Conservation (phyloP, 2,329 filamentous ascomycete genomes). For the Coniochaeta ligniaria region DNA sequence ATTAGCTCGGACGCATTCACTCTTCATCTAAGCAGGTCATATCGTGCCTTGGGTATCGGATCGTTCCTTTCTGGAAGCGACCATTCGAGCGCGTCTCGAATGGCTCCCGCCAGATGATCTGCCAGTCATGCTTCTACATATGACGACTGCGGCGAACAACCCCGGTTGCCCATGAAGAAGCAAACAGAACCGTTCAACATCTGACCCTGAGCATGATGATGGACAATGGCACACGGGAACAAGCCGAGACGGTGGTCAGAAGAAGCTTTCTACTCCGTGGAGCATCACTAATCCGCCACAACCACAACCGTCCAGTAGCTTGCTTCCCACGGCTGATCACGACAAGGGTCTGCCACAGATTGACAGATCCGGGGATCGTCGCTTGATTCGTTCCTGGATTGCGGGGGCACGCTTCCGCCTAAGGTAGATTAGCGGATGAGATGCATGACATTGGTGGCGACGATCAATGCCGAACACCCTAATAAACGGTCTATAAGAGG, state of each 20-base stretch:
- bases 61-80: background rate
- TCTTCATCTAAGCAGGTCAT: background rate
- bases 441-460: background rate
- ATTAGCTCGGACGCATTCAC: background rate
- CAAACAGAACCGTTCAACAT: background rate
- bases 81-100: background rate
- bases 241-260: background rate
- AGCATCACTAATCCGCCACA: background rate
- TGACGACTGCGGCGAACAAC: background rate
- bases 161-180: background rate
- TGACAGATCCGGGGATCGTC: background rate
- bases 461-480: background rate
- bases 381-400: slow-evolving; percentile 1
- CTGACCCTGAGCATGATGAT: background rate
- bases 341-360: background rate
- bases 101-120: background rate
- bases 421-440: background rate
- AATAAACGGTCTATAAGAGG: background rate
- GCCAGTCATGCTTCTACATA: background rate
- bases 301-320: background rate
- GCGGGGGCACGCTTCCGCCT: background rate
- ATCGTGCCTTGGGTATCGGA: background rate
- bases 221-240: background rate
- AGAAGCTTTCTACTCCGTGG: background rate
- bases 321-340: background rate